Percentiles rank a stretch among this genome's conserved stretches.
Conservation (phyloP, 2,329 filamentous ascomycete species). For the Ophiostoma triangulosporum region DNA sequence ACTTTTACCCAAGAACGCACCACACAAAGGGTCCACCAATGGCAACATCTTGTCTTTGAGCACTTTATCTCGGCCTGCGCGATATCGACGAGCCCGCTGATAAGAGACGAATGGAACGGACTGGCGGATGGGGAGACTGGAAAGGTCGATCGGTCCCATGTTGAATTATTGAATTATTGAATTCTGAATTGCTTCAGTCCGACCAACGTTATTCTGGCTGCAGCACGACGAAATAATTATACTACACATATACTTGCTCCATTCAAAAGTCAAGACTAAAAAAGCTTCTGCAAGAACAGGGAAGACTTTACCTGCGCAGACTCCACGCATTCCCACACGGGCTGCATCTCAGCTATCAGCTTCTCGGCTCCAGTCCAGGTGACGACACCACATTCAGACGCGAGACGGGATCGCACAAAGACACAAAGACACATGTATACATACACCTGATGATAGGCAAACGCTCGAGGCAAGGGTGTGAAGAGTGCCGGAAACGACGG, state of each 20-base stretch:
- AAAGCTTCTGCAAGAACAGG: too few species aligned
- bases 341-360: too few species aligned
- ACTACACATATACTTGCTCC: too few species aligned
- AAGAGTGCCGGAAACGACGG: conserved; percentile 10
- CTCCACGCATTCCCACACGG: too few species aligned
- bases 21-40: background rate
- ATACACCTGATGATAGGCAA: background rate
- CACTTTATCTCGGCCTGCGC: background rate
- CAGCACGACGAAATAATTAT: too few species aligned
- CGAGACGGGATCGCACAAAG: too few species aligned
- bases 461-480: conserved; percentile 9
- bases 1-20: too few species aligned
- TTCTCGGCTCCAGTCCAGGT: too few species aligned
- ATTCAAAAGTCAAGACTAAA: too few species aligned
- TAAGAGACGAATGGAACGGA: background rate
- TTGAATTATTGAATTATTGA: too few species aligned
- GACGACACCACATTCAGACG: too few species aligned
- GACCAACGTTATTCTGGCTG: background rate
- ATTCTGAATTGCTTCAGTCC: background rate
- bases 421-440: background rate
- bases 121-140: background rate
- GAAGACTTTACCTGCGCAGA: too few species aligned
- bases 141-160: background rate
- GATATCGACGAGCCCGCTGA: background rate
- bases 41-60: background rate